Base-by-base conservation (phyloP, 768 basidiomycete genomes). In the Vararia minispora region DNA sequence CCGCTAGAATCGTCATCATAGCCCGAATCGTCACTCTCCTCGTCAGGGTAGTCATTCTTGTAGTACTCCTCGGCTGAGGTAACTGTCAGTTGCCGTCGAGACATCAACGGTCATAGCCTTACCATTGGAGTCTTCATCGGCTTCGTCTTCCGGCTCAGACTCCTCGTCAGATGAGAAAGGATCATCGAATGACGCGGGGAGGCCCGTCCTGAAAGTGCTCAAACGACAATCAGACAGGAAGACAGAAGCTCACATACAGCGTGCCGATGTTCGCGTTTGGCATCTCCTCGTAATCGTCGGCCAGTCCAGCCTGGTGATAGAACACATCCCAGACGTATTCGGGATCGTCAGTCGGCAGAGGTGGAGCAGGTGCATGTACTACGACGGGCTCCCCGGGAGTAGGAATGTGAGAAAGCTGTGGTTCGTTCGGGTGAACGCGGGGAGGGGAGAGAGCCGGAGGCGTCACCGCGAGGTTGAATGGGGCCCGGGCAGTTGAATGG, bases 281-380 rank as follows among this genome's bases (percentile, higher is more conserved):
- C 14, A 70, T 65, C 14, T 51, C 49, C 39, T 72, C 72, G 69
- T 77, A 76, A 56, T 80, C 76, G 13, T 65, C 65, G 28, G 74
- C 54, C 9, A 73, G 67, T 14, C 68, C 66, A 0, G 78, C 76
- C 17, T 76, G 66, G 45, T 79, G 80, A 48, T 84, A 86, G 52
- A 86, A 88, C 16, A 88, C 72, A 50, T 88, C 85, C 74, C 79
- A 87, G 17, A 88, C 85, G 46, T 83, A 88, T 48, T 86, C 85
- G 20, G 68, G 68, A 4, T 56, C 54, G n/a, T 40, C 48, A 13
- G 16, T 27, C 6, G 37, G 26, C 20, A 10, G 35, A 10, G 39
- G 24, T 2, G 45, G 33, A 7, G 38, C 17, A 10, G 47, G 47
- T 6, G n/a, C 35, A 7, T 20, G 3, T 14, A 46, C 37, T 4